Evolutionary conservation across 179 eudicot genomes (phyloP), one percentile per base, ranked within the genome.

Genomic region (Sideroxylon spinosum): DNA sequence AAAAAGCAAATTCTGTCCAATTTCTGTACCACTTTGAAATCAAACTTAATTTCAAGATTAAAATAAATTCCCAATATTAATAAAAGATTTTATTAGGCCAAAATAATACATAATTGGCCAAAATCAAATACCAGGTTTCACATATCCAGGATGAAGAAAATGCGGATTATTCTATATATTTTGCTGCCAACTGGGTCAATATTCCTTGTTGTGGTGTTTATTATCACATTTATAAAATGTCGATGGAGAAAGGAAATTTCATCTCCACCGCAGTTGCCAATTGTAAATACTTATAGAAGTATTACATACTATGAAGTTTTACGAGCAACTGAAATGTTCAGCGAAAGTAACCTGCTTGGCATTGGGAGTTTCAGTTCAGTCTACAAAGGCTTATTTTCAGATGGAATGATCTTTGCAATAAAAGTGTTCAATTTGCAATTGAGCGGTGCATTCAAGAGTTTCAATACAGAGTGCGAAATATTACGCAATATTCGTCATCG

Each of bases 401-500:
- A 22, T 19, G 56, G 73, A 17, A 48, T 9, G 19, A 8, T 32
- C 10, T 29, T 66, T 17, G 70, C 70, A 0, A 25, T 32, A 32
- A 66, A 66, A 20, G 70, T 66, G 8, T 49, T 49, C 52, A 49
- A 49, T 49, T 49, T 49, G 52, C 52, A 49, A 10, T 10, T 49
- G 9, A 10, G 9, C 6, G 52, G 52, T 49, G 52, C 52, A 14
- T 66, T 66, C 37, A 66, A 16, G 49, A 66, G 70, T 32, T 66
- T 66, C 12, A 23, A 67, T 8, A 67, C 71, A 67, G 71, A 67
- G 37, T 37, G 71, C 17, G 52, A 67, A 17, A 32, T 67, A 7
- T 29, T 67, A 12, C 50, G 50, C 50, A 67, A 67, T n/a, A 70
- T 70, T 37, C 73, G 57, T 16, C 73, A 70, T 5, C 23, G 73